Percentiles rank a stretch among this genome's conserved stretches.
phyloP scores from a whole-genome alignment of 2,329 filamentous ascomycete genomes.

The Beauveria pseudobassiana region DNA sequence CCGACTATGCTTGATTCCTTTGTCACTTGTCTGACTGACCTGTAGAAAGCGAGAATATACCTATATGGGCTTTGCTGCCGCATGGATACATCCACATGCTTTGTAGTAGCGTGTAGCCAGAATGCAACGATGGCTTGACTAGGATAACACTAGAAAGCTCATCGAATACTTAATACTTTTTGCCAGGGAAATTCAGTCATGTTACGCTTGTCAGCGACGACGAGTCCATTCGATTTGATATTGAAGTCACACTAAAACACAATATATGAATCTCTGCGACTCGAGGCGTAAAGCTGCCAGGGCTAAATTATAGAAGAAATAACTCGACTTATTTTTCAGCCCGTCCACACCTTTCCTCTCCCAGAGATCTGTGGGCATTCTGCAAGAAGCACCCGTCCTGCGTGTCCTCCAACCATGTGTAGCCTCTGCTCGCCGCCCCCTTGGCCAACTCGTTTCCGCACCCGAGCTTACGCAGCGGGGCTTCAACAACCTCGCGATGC shows the following conservation, averaged over 20 bases:
- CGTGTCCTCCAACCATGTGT: background rate
- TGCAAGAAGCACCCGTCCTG: background rate
- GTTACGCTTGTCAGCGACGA: background rate
- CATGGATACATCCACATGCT: background rate
- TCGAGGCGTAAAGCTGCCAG: no score
- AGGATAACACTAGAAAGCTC: slow-evolving; percentile 8
- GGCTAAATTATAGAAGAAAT: no score
- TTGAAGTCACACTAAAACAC: no score
- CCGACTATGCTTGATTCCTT: background rate
- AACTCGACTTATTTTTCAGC: no score
- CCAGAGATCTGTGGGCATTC: background rate
- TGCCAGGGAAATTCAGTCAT: background rate
- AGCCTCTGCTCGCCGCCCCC: background rate
- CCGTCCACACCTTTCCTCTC: background rate
- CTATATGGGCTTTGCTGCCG: background rate
- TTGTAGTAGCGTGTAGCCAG: background rate
- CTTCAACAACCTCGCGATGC: background rate
- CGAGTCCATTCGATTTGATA: background rate
- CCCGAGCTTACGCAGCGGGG: background rate
- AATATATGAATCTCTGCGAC: no score
- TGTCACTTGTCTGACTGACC: no score
- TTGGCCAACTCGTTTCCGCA: background rate
- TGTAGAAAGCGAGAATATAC: background rate
- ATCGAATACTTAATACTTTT: background rate
- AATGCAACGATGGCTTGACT: background rate